phyloP scores from a whole-genome alignment of 2,329 filamentous ascomycete species.

The Colletotrichum filicis region DNA sequence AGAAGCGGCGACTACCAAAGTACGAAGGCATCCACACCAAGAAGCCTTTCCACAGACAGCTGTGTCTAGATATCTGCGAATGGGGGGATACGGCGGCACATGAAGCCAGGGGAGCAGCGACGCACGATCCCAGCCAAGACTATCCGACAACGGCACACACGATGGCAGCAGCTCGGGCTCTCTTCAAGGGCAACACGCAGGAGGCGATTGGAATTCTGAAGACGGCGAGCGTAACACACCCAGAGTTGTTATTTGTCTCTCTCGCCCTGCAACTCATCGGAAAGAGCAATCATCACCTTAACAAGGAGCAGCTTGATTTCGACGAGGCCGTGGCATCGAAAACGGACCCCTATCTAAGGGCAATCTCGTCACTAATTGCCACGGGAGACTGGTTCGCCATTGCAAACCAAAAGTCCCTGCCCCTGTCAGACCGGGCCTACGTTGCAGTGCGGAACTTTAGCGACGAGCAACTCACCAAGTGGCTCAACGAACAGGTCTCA shows the following conservation, averaged over 20 bases:
- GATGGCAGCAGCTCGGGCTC: constrained; percentile 79
- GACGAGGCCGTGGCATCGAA: constrained; percentile 70
- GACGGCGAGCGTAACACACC: constrained; percentile 69
- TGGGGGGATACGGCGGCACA: constrained; percentile 69
- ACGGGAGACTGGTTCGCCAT: constrained; percentile 82
- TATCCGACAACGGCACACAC: constrained; percentile 70
- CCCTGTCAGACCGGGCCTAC: constrained; percentile 78
- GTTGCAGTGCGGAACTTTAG: constrained; percentile 76
- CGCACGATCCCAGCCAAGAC: constrained; percentile 55
- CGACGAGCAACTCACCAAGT: constrained; percentile 71
- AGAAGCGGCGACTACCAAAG: constrained; percentile 68
- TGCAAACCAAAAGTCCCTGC: constrained; percentile 77
- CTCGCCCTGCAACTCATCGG: constrained; percentile 73
- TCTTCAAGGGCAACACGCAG: constrained; percentile 77
- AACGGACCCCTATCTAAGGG: constrained; percentile 82
- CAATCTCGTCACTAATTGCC: constrained; percentile 81
- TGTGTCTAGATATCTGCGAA: constrained; percentile 80
- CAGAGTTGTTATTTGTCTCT: constrained; percentile 75
- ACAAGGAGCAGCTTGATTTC: constrained; percentile 65
- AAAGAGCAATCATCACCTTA: constrained; percentile 55
- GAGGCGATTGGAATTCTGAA: constrained; percentile 78
- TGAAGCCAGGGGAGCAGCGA: constrained; percentile 38
- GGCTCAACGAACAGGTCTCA: constrained; percentile 74
- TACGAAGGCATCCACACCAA: constrained; percentile 73
- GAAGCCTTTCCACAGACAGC: constrained; percentile 76